These are phyloP conservation scores for Coemansia sp. DNA, from an alignment of 192 early-diverging fungal species.

Conservation along the genomic window DNA sequence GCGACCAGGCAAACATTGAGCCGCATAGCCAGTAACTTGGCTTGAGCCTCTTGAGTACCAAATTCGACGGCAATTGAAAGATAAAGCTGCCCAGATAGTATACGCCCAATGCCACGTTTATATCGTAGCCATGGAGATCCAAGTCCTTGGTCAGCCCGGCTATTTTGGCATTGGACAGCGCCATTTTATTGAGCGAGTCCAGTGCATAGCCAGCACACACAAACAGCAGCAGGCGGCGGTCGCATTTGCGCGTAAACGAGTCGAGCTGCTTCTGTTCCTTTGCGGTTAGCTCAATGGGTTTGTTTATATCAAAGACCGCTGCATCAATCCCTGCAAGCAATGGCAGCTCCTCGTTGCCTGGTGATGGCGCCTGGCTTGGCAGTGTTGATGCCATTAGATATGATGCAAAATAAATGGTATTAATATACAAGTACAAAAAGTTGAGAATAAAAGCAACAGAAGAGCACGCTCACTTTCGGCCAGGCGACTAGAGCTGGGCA, in stretches of 20 bases:
- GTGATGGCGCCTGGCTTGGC: neutral
- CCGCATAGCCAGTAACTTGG: conserved; percentile 37
- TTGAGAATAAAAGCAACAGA: too few species aligned
- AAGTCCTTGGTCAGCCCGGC: conserved; percentile 32
- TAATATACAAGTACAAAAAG: neutral
- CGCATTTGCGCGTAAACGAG: conserved; percentile 39
- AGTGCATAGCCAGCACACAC: conserved; percentile 40
- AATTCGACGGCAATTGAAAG: conserved; percentile 44
- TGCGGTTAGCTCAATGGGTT: conserved; percentile 8
- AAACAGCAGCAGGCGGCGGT: conserved; percentile 32
- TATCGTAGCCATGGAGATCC: conserved; percentile 21
- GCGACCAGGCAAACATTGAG: conserved; percentile 31
- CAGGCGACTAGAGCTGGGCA: too few species aligned
- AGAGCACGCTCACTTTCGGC: too few species aligned
- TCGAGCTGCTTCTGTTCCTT: conserved; percentile 21
- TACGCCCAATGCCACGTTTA: conserved; percentile 29
- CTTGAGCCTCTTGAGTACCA: conserved; percentile 28
- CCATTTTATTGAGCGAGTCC: conserved; percentile 47
- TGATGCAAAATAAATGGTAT: neutral
- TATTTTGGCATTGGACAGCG: conserved; percentile 37
- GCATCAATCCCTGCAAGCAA: neutral
- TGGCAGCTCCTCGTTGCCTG: neutral
- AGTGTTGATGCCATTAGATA: neutral
- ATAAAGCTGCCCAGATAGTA: conserved; percentile 47
- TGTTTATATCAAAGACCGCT: conserved; percentile 15